Base-by-base conservation (phyloP, 352 stramenopile genomes). In the Globisporangium cylindrosporum region DNA sequence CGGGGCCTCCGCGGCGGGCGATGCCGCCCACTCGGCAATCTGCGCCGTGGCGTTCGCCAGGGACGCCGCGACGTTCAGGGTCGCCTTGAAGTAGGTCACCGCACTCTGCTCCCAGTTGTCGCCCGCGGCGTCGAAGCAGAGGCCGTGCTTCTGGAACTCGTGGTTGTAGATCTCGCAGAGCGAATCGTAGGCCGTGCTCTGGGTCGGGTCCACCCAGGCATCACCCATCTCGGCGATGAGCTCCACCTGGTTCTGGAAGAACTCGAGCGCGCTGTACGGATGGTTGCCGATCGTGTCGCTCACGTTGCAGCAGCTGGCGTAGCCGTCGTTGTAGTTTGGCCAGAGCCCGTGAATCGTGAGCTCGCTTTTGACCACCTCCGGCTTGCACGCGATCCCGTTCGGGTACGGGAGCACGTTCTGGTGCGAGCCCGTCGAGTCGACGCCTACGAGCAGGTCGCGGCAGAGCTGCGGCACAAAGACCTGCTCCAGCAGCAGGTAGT, bases 81-180 rank as follows among this genome's bases (percentile, higher is more conserved):
- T 82, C 6, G 80, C 76, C 59, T 73, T 4, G 62, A 92, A 91
- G 80, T 92, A 92, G 58, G 78, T 81, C 27, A 86, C 77, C 5
- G 84, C 78, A 2, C 76, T 75, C 34, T 75, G 68, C 64, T 88
- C 78, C 18, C 77, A 79, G 68, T 92, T 72, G 10, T 73, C 73
- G 1, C 66, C 81, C 24, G 77, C 73, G 0, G 82, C 82, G 34
- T 77, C 79, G 66, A 82, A 95, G 79, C 87, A 95, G 57, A 93
- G 67, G 32, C 87, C 85, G 68, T 95, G 87, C 74, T 95, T 95
- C 75, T 95, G 87, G 73, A 95, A 93, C 76, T 93, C 85, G 73
- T 95, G 85, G 75, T 95, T 90, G 82, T 93, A 95, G 43, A 92
- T 78, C 62, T 92, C 82, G 60, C 86, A 94, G 4, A 94, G 74